Percentiles rank a stretch among this genome's conserved stretches.
Evolutionary conservation across 2,329 filamentous ascomycete species (phyloP).

Genomic region (Chaetomium sp.): DNA sequence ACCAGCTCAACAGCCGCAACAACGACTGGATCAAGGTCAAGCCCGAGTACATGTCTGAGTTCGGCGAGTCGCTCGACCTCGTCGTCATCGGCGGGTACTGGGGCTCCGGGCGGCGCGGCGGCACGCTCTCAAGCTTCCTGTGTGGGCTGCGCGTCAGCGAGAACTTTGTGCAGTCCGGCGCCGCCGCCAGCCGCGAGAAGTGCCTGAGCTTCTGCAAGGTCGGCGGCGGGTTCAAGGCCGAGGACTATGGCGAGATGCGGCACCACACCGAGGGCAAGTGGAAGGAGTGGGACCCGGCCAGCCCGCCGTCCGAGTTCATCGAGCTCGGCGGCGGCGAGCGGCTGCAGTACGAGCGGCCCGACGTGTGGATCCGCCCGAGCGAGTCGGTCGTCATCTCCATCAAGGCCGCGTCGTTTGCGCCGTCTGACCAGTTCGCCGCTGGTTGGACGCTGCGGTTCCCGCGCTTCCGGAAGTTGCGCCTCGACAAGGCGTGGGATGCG

Average conservation of each 20-base stretch:
- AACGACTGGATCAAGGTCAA: constrained; percentile 99
- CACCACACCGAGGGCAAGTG: constrained; percentile 91
- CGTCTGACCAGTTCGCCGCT: constrained; percentile 76
- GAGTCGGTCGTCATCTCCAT: constrained; percentile 87
- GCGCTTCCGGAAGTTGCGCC: constrained; percentile 77
- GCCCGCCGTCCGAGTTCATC: constrained; percentile 75
- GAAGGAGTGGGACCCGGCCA: constrained; percentile 77
- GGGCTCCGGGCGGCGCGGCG: constrained; percentile 82
- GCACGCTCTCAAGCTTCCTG: constrained; percentile 81
- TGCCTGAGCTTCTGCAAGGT: constrained; percentile 97
- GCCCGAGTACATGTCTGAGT: constrained; percentile 96
- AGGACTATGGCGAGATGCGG: constrained; percentile 81
- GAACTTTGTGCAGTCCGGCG: constrained; percentile 60
- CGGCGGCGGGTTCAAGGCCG: constrained; percentile 84
- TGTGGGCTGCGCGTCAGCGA: constrained; percentile 80
- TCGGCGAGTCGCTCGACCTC: constrained; percentile 89
- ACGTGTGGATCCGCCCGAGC: constrained; percentile 88
- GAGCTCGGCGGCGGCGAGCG: constrained; percentile 77
- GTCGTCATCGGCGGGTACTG: constrained; percentile 91
- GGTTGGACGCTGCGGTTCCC: constrained; percentile 85
- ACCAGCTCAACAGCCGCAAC: constrained; percentile 84
- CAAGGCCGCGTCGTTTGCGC: constrained; percentile 78
- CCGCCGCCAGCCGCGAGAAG: constrained; percentile 63
- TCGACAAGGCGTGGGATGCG: constrained; percentile 82
- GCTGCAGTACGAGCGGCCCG: constrained; percentile 73